Conservation (phyloP, 2,329 filamentous ascomycete species). For the Ilyonectria robusta region DNA sequence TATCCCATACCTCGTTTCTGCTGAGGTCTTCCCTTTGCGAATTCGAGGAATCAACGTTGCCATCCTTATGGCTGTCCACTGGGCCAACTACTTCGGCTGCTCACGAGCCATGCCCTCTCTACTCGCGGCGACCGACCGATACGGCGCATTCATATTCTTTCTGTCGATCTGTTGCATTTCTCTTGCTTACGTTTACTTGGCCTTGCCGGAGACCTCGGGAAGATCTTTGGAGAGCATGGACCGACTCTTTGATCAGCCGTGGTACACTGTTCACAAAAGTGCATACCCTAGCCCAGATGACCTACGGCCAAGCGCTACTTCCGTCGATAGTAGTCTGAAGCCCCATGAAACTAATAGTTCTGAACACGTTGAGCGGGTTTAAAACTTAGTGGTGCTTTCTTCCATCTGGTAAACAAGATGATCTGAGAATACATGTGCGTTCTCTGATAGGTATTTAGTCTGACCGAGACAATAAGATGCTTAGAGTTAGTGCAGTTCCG, state of each 20-base stretch:
- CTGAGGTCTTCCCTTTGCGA: constrained; percentile 60
- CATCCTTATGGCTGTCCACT: constrained; percentile 61
- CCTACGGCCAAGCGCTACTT: constrained; percentile 8
- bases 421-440: too few relatives aligned
- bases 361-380: too few relatives aligned
- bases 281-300: constrained; percentile 49
- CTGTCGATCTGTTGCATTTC: constrained; percentile 46
- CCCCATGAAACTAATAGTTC: too few relatives aligned
- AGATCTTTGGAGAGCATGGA: constrained; percentile 51
- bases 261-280: constrained; percentile 49
- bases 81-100: constrained; percentile 53
- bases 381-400: too few relatives aligned
- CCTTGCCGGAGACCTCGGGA: constrained; percentile 51
- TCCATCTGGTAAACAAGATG: too few relatives aligned
- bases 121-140: constrained; percentile 49
- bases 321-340: too few relatives aligned
- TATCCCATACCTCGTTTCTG: constrained; percentile 61
- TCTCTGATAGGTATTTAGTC: too few relatives aligned
- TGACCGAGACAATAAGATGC: too few relatives aligned
- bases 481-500: too few relatives aligned
- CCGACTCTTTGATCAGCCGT: constrained; percentile 46
- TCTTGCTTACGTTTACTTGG: constrained; percentile 51
- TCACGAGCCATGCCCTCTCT: constrained; percentile 53
- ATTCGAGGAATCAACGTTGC: constrained; percentile 58
- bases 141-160: constrained; percentile 51